A percentile compares a stretch with the other conserved stretches of the same genome.
Evolutionary conservation across 176 grass and related monocot species (phyloP).

Genomic region (Carex scoparia): DNA sequence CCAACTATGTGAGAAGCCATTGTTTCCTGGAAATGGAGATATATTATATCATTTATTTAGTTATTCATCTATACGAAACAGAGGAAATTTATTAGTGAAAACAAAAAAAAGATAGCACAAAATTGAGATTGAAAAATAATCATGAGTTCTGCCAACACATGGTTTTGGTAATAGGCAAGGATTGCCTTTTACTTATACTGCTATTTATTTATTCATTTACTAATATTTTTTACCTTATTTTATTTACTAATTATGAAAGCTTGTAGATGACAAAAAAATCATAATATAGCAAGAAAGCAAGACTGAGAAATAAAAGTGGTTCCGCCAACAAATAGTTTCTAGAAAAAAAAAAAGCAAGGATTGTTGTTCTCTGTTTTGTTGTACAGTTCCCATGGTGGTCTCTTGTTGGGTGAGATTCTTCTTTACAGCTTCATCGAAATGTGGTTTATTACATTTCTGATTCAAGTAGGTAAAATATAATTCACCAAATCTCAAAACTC

Average conservation of each 20-base stretch:
- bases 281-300: neutral
- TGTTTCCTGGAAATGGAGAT: neutral
- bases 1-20: slow-evolving; percentile 98
- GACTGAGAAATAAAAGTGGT: neutral
- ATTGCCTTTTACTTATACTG: neutral
- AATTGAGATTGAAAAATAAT: neutral
- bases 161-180: neutral
- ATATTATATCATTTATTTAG: neutral
- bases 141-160: neutral
- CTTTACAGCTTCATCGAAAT: neutral
- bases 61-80: neutral
- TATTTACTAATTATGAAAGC: neutral
- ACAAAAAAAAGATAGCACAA: neutral
- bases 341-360: neutral
- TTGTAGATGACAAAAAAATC: neutral
- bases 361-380: neutral
- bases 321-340: neutral
- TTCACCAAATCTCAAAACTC: neutral
- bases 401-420: neutral
- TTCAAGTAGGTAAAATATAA: neutral
- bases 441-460: neutral
- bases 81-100: neutral
- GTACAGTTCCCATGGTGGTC: neutral
- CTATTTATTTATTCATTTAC: neutral
- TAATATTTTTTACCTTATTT: no score